Conservation (phyloP, 2,329 filamentous ascomycete genomes). For the Mycocentrospora acerina region DNA sequence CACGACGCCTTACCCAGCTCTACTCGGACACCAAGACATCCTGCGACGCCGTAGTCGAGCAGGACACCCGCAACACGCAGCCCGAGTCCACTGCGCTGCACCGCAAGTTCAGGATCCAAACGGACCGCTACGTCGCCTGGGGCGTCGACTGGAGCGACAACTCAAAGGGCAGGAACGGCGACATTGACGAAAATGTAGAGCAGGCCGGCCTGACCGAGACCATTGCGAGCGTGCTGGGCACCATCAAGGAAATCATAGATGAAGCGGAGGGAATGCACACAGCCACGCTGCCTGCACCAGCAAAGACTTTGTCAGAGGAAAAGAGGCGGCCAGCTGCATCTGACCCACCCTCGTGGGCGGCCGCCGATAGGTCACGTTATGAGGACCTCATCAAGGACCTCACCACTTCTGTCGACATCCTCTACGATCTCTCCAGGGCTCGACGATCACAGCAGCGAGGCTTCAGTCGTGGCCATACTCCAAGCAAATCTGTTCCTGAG, state of each 20-base stretch:
- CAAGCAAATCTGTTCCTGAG: constrained; percentile 23
- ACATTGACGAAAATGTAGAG: constrained; percentile 71
- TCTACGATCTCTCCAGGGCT: constrained; percentile 74
- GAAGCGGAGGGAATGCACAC: constrained; percentile 74
- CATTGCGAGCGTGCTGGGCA: constrained; percentile 75
- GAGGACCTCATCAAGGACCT: constrained; percentile 73
- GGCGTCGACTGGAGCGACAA: constrained; percentile 80
- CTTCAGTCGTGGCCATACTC: constrained; percentile 15
- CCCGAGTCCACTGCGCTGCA: constrained; percentile 72
- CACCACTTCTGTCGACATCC: constrained; percentile 75
- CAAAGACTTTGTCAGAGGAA: constrained; percentile 35
- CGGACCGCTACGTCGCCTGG: constrained; percentile 77
- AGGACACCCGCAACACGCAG: constrained; percentile 58
- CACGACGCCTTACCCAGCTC: constrained; percentile 55
- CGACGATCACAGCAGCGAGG: constrained; percentile 48
- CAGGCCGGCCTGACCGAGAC: constrained; percentile 72
- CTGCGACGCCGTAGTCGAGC: constrained; percentile 67
- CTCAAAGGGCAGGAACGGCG: constrained; percentile 56
- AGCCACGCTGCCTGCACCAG: constrained; percentile 38
- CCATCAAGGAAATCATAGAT: constrained; percentile 76
- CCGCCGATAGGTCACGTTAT: constrained; percentile 73
- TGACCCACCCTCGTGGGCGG: constrained; percentile 45
- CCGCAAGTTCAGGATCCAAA: constrained; percentile 76
- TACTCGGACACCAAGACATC: constrained; percentile 82
- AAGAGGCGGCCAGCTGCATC: constrained; percentile 35